Evolutionary conservation across 495 filamentous ascomycete species (phyloP).

Genomic region (Xylaria longipes): DNA sequence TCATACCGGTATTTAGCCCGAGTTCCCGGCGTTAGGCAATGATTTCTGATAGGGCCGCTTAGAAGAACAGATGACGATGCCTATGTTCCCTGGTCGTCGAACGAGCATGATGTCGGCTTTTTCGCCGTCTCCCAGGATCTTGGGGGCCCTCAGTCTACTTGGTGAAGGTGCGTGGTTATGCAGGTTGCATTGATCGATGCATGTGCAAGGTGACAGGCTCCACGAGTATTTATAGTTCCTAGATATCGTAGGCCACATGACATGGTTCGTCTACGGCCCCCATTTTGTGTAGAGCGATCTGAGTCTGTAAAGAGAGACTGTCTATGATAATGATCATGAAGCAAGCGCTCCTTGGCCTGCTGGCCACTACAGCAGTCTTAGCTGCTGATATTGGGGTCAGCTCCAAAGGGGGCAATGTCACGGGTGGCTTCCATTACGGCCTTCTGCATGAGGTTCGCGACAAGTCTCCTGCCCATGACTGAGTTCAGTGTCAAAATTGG

Average conservation of each 20-base stretch:
- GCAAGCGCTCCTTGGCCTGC: constrained; percentile 23
- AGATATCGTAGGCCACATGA: background rate
- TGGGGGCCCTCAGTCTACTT: background rate
- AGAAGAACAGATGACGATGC: constrained; percentile 26
- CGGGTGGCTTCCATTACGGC: constrained; percentile 46
- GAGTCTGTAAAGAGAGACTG: background rate
- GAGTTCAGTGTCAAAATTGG: background rate
- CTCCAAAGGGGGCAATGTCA: constrained; percentile 46
- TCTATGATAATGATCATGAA: constrained; percentile 38
- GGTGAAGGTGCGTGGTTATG: constrained; percentile 5
- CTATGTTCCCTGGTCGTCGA: background rate
- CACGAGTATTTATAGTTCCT: constrained; percentile 15
- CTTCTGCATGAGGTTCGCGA: constrained; percentile 47
- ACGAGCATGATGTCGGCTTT: background rate
- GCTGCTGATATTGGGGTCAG: constrained; percentile 43
- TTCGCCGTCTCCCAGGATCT: background rate
- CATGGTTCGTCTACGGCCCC: background rate
- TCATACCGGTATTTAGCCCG: background rate
- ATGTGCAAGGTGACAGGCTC: background rate
- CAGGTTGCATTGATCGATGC: background rate
- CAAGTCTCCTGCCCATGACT: background rate
- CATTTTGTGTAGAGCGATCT: background rate
- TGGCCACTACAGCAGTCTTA: constrained; percentile 26
- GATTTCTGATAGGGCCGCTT: constrained; percentile 22
- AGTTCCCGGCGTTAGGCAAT: background rate